Conservation (phyloP, 495 filamentous ascomycete species). For the Bryoglossum gracile region DNA sequence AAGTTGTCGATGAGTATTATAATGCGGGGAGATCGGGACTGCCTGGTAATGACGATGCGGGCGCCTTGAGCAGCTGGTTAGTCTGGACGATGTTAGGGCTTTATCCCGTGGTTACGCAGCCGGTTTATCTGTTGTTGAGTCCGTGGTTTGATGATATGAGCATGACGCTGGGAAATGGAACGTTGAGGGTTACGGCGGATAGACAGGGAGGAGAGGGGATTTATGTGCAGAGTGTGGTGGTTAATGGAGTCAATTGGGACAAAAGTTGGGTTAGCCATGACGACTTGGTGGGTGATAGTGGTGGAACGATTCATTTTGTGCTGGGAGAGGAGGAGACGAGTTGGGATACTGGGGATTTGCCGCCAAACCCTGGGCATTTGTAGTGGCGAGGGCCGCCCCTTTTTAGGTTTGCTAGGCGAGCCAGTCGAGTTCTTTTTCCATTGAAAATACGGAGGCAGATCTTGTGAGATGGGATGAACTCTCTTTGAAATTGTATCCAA, state of each 20-base stretch:
- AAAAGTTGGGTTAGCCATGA: conserved; percentile 49
- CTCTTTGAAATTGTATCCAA: no score
- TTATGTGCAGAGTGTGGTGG: conserved; percentile 42
- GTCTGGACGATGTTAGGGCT: conserved; percentile 47
- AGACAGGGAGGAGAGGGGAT: conserved; percentile 25
- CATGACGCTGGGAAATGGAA: conserved; percentile 42
- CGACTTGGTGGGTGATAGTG: conserved; percentile 44
- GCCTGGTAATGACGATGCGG: conserved; percentile 52
- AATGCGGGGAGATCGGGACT: conserved; percentile 34
- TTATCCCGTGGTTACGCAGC: conserved; percentile 48
- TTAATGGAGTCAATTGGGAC: conserved; percentile 43
- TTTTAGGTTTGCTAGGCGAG: no score
- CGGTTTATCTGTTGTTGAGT: conserved; percentile 47
- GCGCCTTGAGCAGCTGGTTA: conserved; percentile 54
- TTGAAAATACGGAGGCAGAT: no score
- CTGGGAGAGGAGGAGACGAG: conserved; percentile 36
- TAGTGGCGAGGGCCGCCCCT: no score
- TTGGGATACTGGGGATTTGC: conserved; percentile 43
- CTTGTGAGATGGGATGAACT: no score
- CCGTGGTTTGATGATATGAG: conserved; percentile 48
- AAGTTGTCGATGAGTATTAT: conserved; percentile 36
- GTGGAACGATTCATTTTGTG: conserved; percentile 48
- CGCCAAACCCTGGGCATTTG: conserved; percentile 50
- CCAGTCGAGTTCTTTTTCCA: no score
- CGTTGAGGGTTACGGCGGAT: conserved; percentile 36